Conservation (phyloP, 2,329 filamentous ascomycete genomes). For the Chrysoporthe cubensis region DNA sequence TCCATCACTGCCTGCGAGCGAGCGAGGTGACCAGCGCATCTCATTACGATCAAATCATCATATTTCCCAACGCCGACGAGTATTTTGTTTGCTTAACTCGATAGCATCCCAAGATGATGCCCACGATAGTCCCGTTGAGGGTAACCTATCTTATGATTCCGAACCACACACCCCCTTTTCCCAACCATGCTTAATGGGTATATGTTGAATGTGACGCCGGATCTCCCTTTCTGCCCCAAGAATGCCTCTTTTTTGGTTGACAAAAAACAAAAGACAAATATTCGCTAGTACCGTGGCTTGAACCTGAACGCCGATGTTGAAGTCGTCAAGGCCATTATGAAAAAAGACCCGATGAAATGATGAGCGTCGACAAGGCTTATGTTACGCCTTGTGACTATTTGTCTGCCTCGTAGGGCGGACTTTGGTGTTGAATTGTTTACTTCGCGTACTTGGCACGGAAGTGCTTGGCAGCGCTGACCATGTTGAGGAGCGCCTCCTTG, state of each 20-base stretch:
- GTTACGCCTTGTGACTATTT: constrained; percentile 26
- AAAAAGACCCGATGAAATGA: constrained; percentile 38
- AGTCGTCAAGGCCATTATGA: constrained; percentile 45
- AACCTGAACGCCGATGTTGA: constrained; percentile 60
- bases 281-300: constrained; percentile 27
- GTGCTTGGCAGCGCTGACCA: constrained; percentile 98
- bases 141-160: constrained; percentile 27
- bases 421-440: constrained; percentile 43
- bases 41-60: constrained; percentile 16
- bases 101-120: constrained; percentile 17
- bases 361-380: constrained; percentile 15
- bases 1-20: background rate
- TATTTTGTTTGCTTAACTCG: constrained; percentile 20
- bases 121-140: constrained; percentile 30
- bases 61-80: constrained; percentile 25
- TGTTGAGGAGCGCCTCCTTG: constrained; percentile 92
- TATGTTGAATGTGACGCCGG: constrained; percentile 31
- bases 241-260: constrained; percentile 29
- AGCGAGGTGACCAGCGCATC: background rate
- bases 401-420: constrained; percentile 37
- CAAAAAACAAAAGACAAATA: constrained; percentile 28
- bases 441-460: constrained; percentile 89
- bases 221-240: constrained; percentile 19
- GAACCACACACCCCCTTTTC: constrained; percentile 19
- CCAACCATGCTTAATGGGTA: constrained; percentile 31